phyloP scores from a whole-genome alignment of 495 filamentous ascomycete species.

The Clavariopsis aquatica region DNA sequence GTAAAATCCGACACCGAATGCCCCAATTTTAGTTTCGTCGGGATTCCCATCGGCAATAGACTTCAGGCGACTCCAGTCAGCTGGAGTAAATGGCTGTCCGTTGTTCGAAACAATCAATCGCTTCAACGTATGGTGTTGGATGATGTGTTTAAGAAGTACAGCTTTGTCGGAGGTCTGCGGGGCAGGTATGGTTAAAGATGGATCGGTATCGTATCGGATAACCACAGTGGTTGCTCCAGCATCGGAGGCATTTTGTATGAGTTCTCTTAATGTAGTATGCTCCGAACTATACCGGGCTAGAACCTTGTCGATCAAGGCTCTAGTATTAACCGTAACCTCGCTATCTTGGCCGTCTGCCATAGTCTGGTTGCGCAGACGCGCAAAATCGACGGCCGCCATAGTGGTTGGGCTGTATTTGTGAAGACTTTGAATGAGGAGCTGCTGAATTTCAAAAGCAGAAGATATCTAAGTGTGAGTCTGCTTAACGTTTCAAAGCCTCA shows the following conservation, averaged over 20 bases:
- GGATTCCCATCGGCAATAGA: slow-evolving; percentile 98
- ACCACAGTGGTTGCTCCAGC: slow-evolving; percentile 85
- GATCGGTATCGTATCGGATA: slow-evolving; percentile 85
- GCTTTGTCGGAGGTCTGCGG: slow-evolving; percentile 66
- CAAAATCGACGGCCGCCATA: slow-evolving; percentile 69
- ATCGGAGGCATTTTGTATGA: slow-evolving; percentile 97
- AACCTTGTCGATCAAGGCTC: slow-evolving; percentile 96
- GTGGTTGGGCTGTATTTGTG: not conserved
- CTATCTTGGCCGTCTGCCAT: slow-evolving; percentile 84
- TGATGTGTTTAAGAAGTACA: slow-evolving; percentile 74
- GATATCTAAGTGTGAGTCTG: not conserved
- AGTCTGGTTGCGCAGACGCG: slow-evolving; percentile 79
- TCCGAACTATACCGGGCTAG: slow-evolving; percentile 93
- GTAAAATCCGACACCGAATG: slow-evolving; percentile 98
- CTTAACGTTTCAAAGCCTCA: not conserved
- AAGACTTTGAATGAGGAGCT: not conserved
- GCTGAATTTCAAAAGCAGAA: not conserved
- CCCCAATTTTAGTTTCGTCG: slow-evolving; percentile 97
- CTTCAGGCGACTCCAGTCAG: slow-evolving; percentile 92
- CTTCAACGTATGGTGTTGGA: slow-evolving; percentile 79
- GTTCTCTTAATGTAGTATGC: slow-evolving; percentile 82
- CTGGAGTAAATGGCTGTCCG: slow-evolving; percentile 77
- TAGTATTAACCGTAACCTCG: slow-evolving; percentile 97
- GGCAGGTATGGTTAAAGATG: slow-evolving; percentile 73
- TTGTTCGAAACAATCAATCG: slow-evolving; percentile 87